Percentiles rank a stretch among this genome's conserved stretches.
phyloP scores from a whole-genome alignment of 495 filamentous ascomycete species.

The Penicillium odoratum region DNA sequence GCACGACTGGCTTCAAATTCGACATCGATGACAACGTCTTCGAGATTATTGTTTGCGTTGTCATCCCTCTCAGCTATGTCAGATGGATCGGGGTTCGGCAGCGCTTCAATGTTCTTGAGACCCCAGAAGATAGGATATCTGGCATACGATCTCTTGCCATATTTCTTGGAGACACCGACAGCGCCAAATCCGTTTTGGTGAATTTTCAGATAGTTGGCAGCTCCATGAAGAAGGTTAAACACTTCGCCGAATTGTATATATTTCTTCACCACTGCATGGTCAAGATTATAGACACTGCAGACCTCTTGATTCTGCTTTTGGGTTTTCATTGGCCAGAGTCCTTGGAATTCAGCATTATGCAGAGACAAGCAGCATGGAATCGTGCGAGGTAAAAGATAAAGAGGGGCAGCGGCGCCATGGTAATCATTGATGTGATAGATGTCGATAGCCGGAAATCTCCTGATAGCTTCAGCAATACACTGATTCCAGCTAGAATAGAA shows the following conservation, averaged over 20 bases:
- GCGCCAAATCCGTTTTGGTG: conserved; percentile 75
- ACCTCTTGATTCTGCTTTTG: conserved; percentile 65
- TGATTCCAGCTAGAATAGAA: conserved; percentile 75
- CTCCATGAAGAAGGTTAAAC: conserved; percentile 72
- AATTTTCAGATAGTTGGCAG: conserved; percentile 69
- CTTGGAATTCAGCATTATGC: conserved; percentile 74
- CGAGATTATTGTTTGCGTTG: conserved; percentile 52
- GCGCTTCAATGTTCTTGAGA: conserved; percentile 65
- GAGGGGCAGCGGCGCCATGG: conserved; percentile 69
- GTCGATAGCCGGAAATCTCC: conserved; percentile 59
- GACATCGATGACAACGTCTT: conserved; percentile 56
- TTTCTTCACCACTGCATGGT: conserved; percentile 36
- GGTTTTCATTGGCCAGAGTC: conserved; percentile 73
- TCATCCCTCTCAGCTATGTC: conserved; percentile 65
- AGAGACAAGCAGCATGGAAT: conserved; percentile 49
- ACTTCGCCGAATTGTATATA: conserved; percentile 65
- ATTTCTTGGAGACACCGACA: conserved; percentile 73
- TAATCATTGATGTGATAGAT: conserved; percentile 83
- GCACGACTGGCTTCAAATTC: conserved; percentile 57
- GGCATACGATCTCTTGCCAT: conserved; percentile 71
- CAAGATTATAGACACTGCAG: conserved; percentile 67
- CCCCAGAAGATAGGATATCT: conserved; percentile 81
- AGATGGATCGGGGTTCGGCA: conserved; percentile 75
- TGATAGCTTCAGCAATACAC: conserved; percentile 64
- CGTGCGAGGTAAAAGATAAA: conserved; percentile 64